Conservation (phyloP, 257 asterid species). For the Rauvolfia tetraphylla region DNA sequence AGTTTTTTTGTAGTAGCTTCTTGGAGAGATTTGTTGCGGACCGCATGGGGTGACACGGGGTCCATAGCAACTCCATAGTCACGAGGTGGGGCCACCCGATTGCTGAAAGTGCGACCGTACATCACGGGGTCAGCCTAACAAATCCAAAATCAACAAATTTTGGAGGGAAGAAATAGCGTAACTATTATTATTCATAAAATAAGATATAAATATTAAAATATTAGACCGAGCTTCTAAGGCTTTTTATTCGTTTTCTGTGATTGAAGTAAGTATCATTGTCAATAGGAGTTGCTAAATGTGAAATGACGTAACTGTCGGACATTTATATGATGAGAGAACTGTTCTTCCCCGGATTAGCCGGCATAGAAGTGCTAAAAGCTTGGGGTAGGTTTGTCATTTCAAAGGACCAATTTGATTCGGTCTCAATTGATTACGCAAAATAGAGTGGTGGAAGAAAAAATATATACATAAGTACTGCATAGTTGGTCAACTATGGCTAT, state of each 20-base stretch:
- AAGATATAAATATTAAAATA: no score
- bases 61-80: slow-evolving; percentile 26
- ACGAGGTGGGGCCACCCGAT: slow-evolving; percentile 28
- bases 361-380: slow-evolving; percentile 14
- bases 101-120: slow-evolving; percentile 18
- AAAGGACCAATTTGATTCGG: slow-evolving; percentile 20
- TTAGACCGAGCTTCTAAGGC: no score
- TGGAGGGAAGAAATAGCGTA: no score
- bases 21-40: slow-evolving; percentile 21
- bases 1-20: neutral
- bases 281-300: neutral
- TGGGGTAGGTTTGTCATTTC: slow-evolving; percentile 40
- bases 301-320: slow-evolving; percentile 30
- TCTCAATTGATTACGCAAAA: neutral
- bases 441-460: neutral
- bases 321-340: slow-evolving; percentile 4
- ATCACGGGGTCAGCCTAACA: slow-evolving; percentile 19
- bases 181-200: no score
- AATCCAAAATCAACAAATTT: neutral
- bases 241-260: no score
- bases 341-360: slow-evolving; percentile 18
- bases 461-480: no score
- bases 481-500: neutral
- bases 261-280: no score
- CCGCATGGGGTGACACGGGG: slow-evolving; percentile 26